These are phyloP conservation scores for Russula foetens DNA, from an alignment of 768 basidiomycete species.

Conservation along the genomic window DNA sequence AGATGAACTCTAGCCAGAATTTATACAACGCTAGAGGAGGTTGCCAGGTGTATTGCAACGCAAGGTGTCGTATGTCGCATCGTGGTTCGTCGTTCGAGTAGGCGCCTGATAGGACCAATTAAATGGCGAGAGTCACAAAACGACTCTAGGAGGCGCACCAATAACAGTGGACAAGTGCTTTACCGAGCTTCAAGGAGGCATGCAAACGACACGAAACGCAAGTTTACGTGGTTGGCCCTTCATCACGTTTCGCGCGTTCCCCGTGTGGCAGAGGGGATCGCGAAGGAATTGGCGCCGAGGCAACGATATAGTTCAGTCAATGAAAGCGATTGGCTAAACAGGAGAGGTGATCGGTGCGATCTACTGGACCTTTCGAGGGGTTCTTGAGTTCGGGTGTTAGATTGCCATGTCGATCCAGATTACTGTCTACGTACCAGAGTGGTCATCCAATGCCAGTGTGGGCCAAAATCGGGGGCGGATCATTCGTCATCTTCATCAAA, in stretches of 20 bases:
- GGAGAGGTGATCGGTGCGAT: neutral
- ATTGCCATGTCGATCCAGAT: neutral
- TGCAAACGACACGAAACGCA: neutral
- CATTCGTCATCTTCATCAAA: constrained; percentile 62
- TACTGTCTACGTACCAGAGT: neutral
- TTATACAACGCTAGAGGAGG: neutral
- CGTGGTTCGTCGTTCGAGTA: neutral
- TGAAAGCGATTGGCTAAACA: neutral
- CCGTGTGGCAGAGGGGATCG: neutral
- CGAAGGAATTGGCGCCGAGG: neutral
- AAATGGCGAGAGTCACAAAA: neutral
- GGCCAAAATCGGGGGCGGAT: neutral
- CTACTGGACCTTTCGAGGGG: neutral
- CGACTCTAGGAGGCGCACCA: neutral
- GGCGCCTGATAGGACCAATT: neutral
- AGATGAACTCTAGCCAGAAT: neutral
- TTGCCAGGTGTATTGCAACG: neutral
- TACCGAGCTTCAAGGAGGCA: neutral
- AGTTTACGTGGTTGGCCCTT: neutral
- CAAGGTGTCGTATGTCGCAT: neutral
- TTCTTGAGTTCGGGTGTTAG: neutral
- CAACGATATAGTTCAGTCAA: neutral
- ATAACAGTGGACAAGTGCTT: neutral
- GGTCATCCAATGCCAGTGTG: no score
- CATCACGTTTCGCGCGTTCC: neutral